Base-by-base conservation (phyloP, 176 grass and related monocot genomes). In the Carex myosuroides region DNA sequence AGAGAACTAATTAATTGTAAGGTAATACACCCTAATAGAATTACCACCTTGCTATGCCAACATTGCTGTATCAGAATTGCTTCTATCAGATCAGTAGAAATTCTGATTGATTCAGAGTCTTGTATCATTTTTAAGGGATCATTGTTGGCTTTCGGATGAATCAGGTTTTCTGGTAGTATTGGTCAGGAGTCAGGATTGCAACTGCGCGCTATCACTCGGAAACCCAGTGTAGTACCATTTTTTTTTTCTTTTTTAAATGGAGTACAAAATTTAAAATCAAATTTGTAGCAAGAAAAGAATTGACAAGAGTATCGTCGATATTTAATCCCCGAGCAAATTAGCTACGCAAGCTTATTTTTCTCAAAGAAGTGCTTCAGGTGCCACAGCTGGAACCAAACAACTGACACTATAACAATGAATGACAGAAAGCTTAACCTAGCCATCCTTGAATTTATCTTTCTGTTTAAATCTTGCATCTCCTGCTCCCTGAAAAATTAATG, bases 401-500 rank as follows among this genome's bases (percentile, higher is more conserved):
- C 94, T 29, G 91, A 97, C 8, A 90, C 58, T 64, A 91, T 91
- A 72, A 97, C 86, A 70, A 63, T 53, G 2, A 97, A 86, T 67
- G 94, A 97, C 37, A 93, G 79, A 64, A 97, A 91, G 85, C 94
- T 85, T 9, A 97, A 77, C 88, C 91, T 91, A 75, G 86, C 81
- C 87, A 93, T 97, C 79, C 89, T 85, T 48, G 91, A 85, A 65
- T 87, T 97, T 13, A 87, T 93, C 81, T 84, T 90, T 70, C 88
- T 93, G 89, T 97, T 97, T 85, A 97, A 52, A 22, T 91, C 88
- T 66, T 97, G 94, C 94, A 97, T 97, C 67, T 97, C 91, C 69
- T 76, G 82, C 83, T 97, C 94, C 86, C 94, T 93, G 60, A n/a
- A 90, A 68, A 55, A 86, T 83, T 24, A 9, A n/a, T 11, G 44